phyloP scores from a whole-genome alignment of 495 filamentous ascomycete genomes.

The Echria macrotheca region DNA sequence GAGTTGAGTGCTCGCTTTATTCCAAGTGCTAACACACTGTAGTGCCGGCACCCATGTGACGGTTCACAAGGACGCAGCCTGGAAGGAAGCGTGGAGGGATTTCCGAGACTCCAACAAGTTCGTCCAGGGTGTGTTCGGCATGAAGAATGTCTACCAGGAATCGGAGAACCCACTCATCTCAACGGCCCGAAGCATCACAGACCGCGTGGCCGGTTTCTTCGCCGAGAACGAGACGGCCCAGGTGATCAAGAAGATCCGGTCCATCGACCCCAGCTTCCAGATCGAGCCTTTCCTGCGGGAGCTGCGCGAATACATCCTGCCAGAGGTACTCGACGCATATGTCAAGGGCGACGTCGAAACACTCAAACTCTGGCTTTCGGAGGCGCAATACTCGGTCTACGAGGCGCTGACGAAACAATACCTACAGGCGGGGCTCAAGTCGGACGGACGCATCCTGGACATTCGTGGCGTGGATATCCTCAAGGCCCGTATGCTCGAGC shows the following conservation, averaged over 20 bases:
- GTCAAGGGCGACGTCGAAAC: slow-evolving; percentile 92
- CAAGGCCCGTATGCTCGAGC: slow-evolving; percentile 86
- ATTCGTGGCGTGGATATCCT: slow-evolving; percentile 90
- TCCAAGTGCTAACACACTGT: slow-evolving; percentile 6
- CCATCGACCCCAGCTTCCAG: slow-evolving; percentile 93
- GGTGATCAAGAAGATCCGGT: slow-evolving; percentile 96
- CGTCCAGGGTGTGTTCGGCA: slow-evolving; percentile 80
- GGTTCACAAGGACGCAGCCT: slow-evolving; percentile 90
- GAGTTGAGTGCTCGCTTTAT: not conserved
- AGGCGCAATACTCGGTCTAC: slow-evolving; percentile 91
- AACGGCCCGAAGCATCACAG: slow-evolving; percentile 87
- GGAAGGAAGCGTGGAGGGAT: slow-evolving; percentile 91
- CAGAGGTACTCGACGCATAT: slow-evolving; percentile 95
- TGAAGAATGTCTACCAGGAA: slow-evolving; percentile 83
- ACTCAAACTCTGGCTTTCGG: slow-evolving; percentile 88
- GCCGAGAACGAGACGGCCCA: slow-evolving; percentile 95
- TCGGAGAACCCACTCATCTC: slow-evolving; percentile 94
- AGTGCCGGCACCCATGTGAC: slow-evolving; percentile 93
- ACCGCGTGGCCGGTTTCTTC: slow-evolving; percentile 90
- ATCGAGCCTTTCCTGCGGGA: slow-evolving; percentile 90
- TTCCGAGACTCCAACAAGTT: slow-evolving; percentile 84
- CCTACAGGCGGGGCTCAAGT: slow-evolving; percentile 83
- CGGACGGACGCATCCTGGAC: slow-evolving; percentile 89
- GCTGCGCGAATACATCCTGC: slow-evolving; percentile 94
- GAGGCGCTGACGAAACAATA: slow-evolving; percentile 92